phyloP scores from a whole-genome alignment of 768 basidiomycete genomes.

The Suillus variegatus region DNA sequence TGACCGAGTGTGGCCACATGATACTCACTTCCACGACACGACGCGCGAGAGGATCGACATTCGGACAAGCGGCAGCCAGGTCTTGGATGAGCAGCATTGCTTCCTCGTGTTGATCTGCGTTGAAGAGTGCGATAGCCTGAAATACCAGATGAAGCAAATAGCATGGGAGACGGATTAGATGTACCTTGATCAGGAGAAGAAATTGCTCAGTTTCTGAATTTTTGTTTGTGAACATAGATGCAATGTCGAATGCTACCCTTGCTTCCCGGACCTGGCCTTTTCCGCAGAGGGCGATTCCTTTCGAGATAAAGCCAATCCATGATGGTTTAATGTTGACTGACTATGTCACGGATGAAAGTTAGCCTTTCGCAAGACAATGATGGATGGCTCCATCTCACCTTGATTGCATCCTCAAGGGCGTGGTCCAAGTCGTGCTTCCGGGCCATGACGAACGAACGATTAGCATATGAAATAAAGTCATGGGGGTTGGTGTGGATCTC shows the following conservation, averaged over 20 bases:
- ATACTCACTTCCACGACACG: neutral
- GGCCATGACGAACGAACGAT: neutral
- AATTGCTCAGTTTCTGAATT: neutral
- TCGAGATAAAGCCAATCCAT: neutral
- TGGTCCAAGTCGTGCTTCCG: neutral
- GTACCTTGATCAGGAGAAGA: neutral
- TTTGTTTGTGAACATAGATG: neutral
- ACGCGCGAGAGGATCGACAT: neutral
- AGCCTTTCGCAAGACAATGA: neutral
- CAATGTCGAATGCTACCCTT: neutral
- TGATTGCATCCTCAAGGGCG: neutral
- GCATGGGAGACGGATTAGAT: fast-evolving
- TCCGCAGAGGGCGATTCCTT: neutral
- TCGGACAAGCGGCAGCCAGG: neutral
- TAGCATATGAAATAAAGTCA: neutral
- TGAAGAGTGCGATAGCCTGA: neutral
- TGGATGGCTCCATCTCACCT: neutral
- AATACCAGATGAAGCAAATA: neutral
- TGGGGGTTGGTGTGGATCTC: neutral
- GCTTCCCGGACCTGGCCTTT: neutral
- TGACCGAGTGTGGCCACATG: neutral
- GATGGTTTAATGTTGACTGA: neutral
- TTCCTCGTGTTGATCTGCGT: neutral
- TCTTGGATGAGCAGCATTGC: neutral
- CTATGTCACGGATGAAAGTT: neutral